phyloP scores from a whole-genome alignment of 345 rosid genomes.

The Noccaea bulbosa region DNA sequence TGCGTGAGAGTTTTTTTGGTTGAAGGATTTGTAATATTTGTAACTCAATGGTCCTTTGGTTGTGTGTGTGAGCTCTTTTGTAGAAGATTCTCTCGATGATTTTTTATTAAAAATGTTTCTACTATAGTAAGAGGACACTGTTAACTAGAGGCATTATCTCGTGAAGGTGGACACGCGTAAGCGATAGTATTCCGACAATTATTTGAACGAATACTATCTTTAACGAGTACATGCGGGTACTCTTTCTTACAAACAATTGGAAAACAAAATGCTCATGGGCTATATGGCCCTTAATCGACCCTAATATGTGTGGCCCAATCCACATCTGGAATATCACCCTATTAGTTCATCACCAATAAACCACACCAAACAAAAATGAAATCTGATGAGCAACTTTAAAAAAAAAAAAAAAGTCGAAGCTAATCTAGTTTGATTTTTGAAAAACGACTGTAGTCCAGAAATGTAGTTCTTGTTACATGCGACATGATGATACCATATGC shows the following conservation, averaged over 20 bases:
- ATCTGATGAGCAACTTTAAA: too few species aligned
- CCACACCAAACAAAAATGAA: constrained; percentile 5
- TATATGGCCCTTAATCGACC: not conserved
- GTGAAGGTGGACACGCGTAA: too few species aligned
- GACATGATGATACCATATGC: constrained; percentile 18
- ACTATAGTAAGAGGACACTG: too few species aligned
- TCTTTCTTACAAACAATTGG: not conserved
- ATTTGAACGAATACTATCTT: too few species aligned
- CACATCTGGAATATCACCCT: not conserved
- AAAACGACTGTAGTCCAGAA: not conserved
- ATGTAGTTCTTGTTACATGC: constrained; percentile 19
- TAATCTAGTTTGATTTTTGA: not conserved
- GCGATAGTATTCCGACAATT: too few species aligned
- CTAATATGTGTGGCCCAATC: constrained; percentile 19
- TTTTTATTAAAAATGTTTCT: not conserved
- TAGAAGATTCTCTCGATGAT: constrained; percentile 11
- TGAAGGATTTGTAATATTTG: too few species aligned
- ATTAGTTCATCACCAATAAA: not conserved
- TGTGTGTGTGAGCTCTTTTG: constrained; percentile 9
- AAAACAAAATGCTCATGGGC: not conserved
- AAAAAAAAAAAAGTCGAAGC: not conserved
- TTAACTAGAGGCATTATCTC: too few species aligned
- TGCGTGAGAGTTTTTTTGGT: not conserved
- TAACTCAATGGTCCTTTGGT: constrained; percentile 22
- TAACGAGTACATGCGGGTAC: too few species aligned